Evolutionary conservation across 768 basidiomycete species (phyloP).

Genomic region (Mycena maculata): DNA sequence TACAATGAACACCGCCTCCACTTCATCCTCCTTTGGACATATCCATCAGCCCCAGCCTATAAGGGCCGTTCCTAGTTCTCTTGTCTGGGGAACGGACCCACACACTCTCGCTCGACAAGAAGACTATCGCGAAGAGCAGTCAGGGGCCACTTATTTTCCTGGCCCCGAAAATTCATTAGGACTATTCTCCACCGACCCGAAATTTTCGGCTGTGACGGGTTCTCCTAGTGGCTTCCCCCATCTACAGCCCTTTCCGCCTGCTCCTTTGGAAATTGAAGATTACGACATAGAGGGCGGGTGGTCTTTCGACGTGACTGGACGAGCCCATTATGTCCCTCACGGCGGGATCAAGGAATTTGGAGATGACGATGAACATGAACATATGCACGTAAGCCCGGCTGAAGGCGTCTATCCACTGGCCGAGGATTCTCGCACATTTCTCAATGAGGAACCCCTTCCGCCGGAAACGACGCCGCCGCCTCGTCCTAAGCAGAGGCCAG

Average conservation of each 20-base stretch:
- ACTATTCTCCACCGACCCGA: constrained; percentile 17
- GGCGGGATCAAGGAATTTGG: constrained; percentile 29
- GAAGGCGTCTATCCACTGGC: neutral
- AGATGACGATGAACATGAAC: constrained; percentile 15
- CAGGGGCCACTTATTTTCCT: constrained; percentile 18
- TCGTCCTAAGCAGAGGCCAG: constrained; percentile 18
- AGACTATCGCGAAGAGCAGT: constrained; percentile 7
- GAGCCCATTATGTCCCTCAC: constrained; percentile 29
- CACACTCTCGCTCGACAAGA: constrained; percentile 10
- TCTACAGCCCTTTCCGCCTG: constrained; percentile 7
- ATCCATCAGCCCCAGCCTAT: constrained; percentile 24
- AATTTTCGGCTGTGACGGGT: neutral
- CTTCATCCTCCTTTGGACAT: constrained; percentile 1
- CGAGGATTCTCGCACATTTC: constrained; percentile 7
- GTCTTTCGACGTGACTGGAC: constrained; percentile 28
- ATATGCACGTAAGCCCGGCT: neutral
- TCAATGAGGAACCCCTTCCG: constrained; percentile 6
- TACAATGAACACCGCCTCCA: neutral
- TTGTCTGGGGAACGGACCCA: constrained; percentile 10
- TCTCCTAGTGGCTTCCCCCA: constrained; percentile 1
- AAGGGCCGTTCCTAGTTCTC: constrained; percentile 8
- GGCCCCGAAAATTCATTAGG: constrained; percentile 20
- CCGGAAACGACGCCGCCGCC: constrained; percentile 22
- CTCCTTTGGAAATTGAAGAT: constrained; percentile 20
- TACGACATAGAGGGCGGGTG: constrained; percentile 36